Conservation (phyloP, 148 eudicot genomes). For the Spergularia marina region DNA sequence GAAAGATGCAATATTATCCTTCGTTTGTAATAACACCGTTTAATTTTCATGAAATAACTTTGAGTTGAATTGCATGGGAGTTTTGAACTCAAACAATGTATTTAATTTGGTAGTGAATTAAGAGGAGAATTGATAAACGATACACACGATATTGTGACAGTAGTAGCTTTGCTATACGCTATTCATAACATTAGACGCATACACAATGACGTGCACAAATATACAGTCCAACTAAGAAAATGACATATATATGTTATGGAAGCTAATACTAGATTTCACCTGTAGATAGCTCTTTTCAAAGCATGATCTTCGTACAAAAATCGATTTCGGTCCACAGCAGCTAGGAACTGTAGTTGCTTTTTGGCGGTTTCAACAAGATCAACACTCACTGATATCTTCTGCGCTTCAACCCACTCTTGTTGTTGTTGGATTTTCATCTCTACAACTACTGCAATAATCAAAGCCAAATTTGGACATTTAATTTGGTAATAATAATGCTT, state of each 20-base stretch:
- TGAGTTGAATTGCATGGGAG: too few relatives aligned
- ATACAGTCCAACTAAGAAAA: not conserved
- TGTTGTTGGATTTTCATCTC: constrained; percentile 38
- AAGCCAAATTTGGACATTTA: not conserved
- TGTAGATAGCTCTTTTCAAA: constrained; percentile 60
- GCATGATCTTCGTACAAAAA: constrained; percentile 62
- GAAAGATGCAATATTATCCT: not conserved
- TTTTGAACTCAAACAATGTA: too few relatives aligned
- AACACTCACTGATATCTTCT: constrained; percentile 48
- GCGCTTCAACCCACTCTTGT: constrained; percentile 76
- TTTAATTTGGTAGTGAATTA: too few relatives aligned
- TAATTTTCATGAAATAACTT: too few relatives aligned
- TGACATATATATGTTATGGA: not conserved
- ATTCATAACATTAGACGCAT: too few relatives aligned
- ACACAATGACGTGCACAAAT: too few relatives aligned
- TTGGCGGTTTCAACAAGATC: constrained; percentile 75
- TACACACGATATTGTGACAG: too few relatives aligned
- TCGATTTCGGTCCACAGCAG: constrained; percentile 71
- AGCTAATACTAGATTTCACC: constrained; percentile 31
- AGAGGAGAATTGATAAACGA: too few relatives aligned
- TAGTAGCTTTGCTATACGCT: too few relatives aligned
- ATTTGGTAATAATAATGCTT: too few relatives aligned
- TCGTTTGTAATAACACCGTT: not conserved
- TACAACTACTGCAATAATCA: not conserved
- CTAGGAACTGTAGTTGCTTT: constrained; percentile 70